These are phyloP conservation scores for Lathyrus tuberosus DNA, from an alignment of 306 rosid genomes.

Conservation along the genomic window DNA sequence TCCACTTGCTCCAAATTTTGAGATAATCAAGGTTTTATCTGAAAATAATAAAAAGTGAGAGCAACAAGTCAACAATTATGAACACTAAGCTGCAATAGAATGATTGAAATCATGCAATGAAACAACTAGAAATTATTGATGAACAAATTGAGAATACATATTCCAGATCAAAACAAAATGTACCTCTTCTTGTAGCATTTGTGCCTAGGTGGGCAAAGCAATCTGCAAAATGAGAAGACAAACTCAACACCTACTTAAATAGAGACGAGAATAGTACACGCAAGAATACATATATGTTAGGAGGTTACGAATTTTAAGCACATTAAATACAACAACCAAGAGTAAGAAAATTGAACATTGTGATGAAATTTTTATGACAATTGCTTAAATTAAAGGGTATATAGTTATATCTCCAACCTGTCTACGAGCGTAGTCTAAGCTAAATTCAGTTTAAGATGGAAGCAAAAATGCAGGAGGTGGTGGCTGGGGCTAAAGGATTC, in stretches of 20 bases:
- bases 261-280: constrained; percentile 4
- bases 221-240: constrained; percentile 55
- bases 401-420: not conserved
- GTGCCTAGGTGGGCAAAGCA: constrained; percentile 72
- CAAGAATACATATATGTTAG: not conserved
- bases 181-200: constrained; percentile 65
- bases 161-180: constrained; percentile 15
- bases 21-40: constrained; percentile 71
- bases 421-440: not conserved
- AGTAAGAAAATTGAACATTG: not conserved
- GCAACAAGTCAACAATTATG: constrained; percentile 41
- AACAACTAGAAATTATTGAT: constrained; percentile 27
- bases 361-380: not conserved
- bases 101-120: constrained; percentile 15
- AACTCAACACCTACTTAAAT: constrained; percentile 30
- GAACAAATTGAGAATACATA: constrained; percentile 17
- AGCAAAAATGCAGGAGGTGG: not conserved
- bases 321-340: not conserved
- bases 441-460: no score
- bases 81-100: not conserved
- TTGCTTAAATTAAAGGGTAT: not conserved
- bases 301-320: constrained; percentile 8
- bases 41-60: constrained; percentile 42
- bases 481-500: not conserved
- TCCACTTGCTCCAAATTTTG: constrained; percentile 88